A percentile compares a stretch with the other conserved stretches of the same genome.
Evolutionary conservation across 306 rosid genomes (phyloP).

Genomic region (Malus sieversii): DNA sequence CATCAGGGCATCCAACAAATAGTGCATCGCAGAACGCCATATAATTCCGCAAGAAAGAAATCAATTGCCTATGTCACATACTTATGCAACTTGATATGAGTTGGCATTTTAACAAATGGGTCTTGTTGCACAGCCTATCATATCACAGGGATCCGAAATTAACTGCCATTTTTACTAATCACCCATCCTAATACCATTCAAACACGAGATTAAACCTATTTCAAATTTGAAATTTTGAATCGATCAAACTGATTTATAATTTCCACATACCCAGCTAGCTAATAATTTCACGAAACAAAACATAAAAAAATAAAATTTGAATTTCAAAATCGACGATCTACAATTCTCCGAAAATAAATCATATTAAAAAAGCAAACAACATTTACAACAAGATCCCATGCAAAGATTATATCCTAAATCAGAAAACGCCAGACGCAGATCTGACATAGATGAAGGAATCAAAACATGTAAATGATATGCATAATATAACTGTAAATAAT

Average conservation of each 20-base stretch:
- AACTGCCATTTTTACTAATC: not conserved
- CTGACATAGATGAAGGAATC: not conserved
- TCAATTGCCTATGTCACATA: too few species aligned
- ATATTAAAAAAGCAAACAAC: not conserved
- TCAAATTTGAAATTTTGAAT: not conserved
- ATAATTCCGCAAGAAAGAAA: not conserved
- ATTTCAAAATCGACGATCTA: not conserved
- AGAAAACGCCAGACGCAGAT: not conserved
- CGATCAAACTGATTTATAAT: not conserved
- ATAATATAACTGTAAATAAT: not conserved
- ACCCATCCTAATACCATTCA: not conserved
- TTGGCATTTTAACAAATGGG: not conserved
- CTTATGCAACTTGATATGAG: too few species aligned
- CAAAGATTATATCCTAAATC: not conserved
- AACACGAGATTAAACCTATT: not conserved
- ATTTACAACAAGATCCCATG: not conserved
- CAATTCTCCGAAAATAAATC: not conserved
- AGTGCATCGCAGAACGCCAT: too few species aligned
- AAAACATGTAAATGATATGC: not conserved
- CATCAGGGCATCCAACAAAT: not conserved
- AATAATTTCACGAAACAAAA: not conserved
- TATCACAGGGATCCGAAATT: not conserved
- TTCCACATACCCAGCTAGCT: not conserved
- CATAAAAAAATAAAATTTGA: not conserved
- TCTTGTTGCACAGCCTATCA: not conserved